phyloP scores from a whole-genome alignment of 257 asterid species.

The Solanum bulbocastanum region DNA sequence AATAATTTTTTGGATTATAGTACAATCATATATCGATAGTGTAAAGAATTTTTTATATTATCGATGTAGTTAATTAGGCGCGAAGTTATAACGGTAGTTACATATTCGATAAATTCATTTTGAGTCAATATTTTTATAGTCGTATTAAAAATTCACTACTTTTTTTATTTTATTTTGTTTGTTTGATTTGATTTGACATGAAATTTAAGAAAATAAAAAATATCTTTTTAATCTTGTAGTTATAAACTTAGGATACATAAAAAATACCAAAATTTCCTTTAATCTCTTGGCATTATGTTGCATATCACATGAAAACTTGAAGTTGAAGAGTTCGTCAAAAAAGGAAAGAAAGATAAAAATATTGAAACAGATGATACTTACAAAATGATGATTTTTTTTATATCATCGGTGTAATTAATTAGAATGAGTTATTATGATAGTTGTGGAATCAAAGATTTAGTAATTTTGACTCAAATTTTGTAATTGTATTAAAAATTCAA shows the following conservation, averaged over 20 bases:
- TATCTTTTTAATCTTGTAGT: no score
- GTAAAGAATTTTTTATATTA: neutral
- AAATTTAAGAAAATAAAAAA: neutral
- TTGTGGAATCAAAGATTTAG: rapidly evolving
- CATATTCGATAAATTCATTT: neutral
- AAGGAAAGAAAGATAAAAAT: no score
- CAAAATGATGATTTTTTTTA: neutral
- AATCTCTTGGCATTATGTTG: no score
- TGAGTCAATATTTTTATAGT: neutral
- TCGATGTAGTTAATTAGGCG: neutral
- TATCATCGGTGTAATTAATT: neutral
- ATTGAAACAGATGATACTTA: neutral
- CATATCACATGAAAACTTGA: no score
- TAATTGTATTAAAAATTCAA: neutral
- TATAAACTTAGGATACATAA: no score
- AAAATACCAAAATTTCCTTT: no score
- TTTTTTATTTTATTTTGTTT: neutral
- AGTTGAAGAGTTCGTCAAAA: no score
- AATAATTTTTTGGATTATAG: neutral
- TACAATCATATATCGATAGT: neutral
- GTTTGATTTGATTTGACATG: neutral
- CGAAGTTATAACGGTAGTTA: neutral
- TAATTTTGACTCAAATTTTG: neutral
- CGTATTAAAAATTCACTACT: neutral
- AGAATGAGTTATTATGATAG: neutral